phyloP scores from a whole-genome alignment of 2,329 filamentous ascomycete genomes.

The Trichoderma pleuroti region DNA sequence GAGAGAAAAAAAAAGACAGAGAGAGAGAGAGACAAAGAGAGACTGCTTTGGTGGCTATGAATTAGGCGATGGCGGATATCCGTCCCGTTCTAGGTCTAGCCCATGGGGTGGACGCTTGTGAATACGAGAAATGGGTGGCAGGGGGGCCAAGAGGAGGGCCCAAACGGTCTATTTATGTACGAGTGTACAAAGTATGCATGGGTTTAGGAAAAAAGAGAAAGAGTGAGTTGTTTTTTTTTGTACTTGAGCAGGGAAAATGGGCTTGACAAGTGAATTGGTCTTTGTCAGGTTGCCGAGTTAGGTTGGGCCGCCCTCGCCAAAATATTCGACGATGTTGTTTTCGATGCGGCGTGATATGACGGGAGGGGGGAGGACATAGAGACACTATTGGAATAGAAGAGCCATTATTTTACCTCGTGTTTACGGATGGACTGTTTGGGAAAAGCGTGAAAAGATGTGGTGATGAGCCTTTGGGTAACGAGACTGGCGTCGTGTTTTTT shows the following conservation, averaged over 20 bases:
- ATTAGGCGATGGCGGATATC: constrained; percentile 14
- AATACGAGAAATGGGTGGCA: constrained; percentile 15
- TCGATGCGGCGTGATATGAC: neutral
- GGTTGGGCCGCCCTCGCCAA: neutral
- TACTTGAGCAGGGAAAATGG: neutral
- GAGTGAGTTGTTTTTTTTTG: neutral
- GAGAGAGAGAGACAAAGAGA: neutral
- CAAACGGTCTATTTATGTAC: constrained; percentile 5
- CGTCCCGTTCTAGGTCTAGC: constrained; percentile 12
- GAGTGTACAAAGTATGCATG: neutral
- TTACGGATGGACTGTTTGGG: neutral
- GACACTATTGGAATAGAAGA: neutral
- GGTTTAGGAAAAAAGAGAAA: neutral
- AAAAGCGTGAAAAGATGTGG: neutral
- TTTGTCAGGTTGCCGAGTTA: neutral
- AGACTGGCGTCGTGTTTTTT: neutral
- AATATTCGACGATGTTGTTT: neutral
- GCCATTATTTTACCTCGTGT: neutral
- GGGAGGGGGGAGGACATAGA: neutral
- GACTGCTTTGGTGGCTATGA: neutral
- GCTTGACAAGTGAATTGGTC: neutral
- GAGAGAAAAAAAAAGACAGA: neutral
- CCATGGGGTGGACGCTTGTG: constrained; percentile 11
- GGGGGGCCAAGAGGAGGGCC: neutral
- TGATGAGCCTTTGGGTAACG: neutral